Base-by-base conservation (phyloP, 345 rosid genomes). In the Sonneratia alba region DNA sequence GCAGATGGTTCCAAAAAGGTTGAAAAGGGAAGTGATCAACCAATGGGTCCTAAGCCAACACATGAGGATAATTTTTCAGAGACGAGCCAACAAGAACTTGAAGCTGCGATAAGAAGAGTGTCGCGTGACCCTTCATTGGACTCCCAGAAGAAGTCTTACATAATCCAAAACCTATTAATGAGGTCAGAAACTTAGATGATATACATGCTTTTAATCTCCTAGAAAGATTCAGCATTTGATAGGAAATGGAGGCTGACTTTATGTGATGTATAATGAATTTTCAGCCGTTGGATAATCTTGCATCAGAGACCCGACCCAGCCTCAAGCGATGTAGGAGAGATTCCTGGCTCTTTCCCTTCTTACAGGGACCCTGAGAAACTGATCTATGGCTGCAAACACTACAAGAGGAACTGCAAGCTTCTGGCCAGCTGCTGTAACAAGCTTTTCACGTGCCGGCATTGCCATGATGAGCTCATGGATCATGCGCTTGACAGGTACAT, bases 391-490 rank as follows among this genome's bases (percentile, higher is more conserved):
- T 93, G 97, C 85, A 85, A 85, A 75, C 98, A 90, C 77, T 93
- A 90, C 78, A 89, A 83, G 74, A 90, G 91, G 80, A 87, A 72
- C 69, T 88, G 93, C 77, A 90, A 93, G 80, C 95, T 90, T 57
- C 70, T 86, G 68, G 78, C 86, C 47, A 65, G 84, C 43, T 93
- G 98, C 81, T 90, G 97, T 84, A 83, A 81, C 78, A 76, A 79
- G 75, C 85, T 93, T 66, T 85, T 79, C 74, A 72, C 91, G 3
- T 93, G 97, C 81, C 82, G 88, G 77, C 87, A 84, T 53, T 92
- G 98, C 83, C 98, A 92, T 65, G 90, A 92, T 78, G 98, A 92
- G 79, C 81, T 76, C 57, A 79, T 81, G 71, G 96, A 87, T 81
- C 98, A 93, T 80, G 71, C 71, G 59, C 49, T 84, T 70, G 90